phyloP scores from a whole-genome alignment of 164 flowering plant species.

The Magnolia sinica region DNA sequence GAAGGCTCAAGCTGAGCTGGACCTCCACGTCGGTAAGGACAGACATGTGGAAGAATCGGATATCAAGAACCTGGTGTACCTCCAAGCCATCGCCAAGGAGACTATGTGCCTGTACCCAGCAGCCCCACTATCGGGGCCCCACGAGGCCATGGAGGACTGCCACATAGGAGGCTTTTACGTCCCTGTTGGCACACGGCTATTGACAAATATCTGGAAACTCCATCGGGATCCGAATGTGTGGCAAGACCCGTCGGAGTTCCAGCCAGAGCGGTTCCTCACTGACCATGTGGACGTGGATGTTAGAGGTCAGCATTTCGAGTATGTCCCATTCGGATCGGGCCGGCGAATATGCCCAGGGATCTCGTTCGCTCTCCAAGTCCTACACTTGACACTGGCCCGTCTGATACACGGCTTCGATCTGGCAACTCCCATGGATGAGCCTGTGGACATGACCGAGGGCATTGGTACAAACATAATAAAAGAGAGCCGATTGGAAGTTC shows the following conservation, averaged over 20 bases:
- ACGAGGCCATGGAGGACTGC: background rate
- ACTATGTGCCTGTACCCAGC: conserved; percentile 9
- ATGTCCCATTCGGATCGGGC: background rate
- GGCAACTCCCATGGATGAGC: background rate
- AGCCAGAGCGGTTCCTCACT: conserved; percentile 2
- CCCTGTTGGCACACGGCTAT: background rate
- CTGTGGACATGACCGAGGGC: conserved; percentile 10
- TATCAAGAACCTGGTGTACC: background rate
- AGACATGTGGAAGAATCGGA: conserved; percentile 6
- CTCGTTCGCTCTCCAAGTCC: background rate
- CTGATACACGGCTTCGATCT: background rate
- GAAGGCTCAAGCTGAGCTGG: conserved; percentile 4
- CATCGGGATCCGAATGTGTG: background rate
- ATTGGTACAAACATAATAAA: background rate
- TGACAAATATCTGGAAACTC: background rate
- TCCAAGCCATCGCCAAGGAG: background rate
- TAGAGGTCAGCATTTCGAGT: background rate
- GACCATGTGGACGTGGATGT: background rate
- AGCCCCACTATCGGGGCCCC: background rate
- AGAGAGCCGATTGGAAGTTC: background rate
- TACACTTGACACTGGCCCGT: background rate
- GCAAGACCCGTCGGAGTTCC: background rate
- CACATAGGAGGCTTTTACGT: background rate
- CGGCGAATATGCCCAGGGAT: background rate
- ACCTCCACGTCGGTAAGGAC: conserved; percentile 3